These are phyloP conservation scores for Rhizopogon sp. DNA, from an alignment of 768 basidiomycete species.

Conservation along the genomic window DNA sequence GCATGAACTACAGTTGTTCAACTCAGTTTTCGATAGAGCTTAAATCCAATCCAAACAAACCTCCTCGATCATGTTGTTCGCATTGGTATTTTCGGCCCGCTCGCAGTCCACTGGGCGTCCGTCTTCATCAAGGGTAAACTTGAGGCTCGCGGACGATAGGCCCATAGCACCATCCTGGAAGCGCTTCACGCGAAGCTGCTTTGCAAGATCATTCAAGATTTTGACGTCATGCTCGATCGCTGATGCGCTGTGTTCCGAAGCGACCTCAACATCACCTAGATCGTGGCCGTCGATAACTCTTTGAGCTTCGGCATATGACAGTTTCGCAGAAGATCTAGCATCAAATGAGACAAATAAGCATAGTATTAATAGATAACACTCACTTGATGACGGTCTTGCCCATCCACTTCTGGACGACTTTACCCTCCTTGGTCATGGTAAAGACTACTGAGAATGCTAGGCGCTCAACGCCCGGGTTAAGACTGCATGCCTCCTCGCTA, in stretches of 20 bases:
- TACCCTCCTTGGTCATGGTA: constrained; percentile 78
- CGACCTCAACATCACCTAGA: constrained; percentile 47
- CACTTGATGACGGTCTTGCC: constrained; percentile 90
- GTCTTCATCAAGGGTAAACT: constrained; percentile 74
- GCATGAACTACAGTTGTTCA: constrained; percentile 69
- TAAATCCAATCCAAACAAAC: constrained; percentile 34
- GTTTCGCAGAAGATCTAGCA: constrained; percentile 75
- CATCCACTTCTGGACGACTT: constrained; percentile 85
- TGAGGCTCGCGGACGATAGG: constrained; percentile 62
- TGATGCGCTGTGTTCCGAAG: constrained; percentile 50
- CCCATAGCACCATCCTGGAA: constrained; percentile 77
- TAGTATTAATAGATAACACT: constrained; percentile 14
- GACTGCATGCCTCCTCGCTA: constrained; percentile 89
- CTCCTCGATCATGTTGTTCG: constrained; percentile 86
- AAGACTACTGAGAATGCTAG: constrained; percentile 89
- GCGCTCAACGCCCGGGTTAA: constrained; percentile 83
- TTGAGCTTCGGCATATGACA: constrained; percentile 82
- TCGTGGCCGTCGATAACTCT: constrained; percentile 71
- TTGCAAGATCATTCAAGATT: constrained; percentile 60
- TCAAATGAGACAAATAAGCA: constrained; percentile 1
- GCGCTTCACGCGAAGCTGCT: constrained; percentile 66
- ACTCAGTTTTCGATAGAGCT: not conserved
- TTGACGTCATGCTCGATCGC: constrained; percentile 77
- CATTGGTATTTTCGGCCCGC: constrained; percentile 59
- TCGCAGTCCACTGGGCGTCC: constrained; percentile 79